A percentile compares a stretch with the other conserved stretches of the same genome.
phyloP scores from a whole-genome alignment of 208 protist species.

The Strigomonas oncopelti region DNA sequence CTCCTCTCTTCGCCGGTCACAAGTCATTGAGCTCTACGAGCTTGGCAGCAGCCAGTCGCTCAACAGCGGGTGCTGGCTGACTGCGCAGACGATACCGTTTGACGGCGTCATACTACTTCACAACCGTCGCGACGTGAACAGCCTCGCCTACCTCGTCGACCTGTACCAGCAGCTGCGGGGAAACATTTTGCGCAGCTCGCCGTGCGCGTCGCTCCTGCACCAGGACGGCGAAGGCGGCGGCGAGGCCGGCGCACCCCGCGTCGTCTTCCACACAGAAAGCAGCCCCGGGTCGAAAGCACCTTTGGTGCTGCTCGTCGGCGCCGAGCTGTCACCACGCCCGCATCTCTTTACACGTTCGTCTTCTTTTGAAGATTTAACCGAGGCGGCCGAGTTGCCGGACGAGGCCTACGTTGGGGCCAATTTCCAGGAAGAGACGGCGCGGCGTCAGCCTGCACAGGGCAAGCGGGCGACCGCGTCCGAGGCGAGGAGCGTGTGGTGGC shows the following conservation, averaged over 20 bases:
- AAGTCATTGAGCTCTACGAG: slow-evolving; percentile 73
- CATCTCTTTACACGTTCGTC: neutral
- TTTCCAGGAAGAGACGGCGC: neutral
- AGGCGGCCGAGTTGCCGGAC: slow-evolving; percentile 18
- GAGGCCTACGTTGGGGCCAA: slow-evolving; percentile 4
- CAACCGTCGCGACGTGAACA: slow-evolving; percentile 50
- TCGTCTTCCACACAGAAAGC: neutral
- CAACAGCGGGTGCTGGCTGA: slow-evolving; percentile 32
- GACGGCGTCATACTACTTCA: slow-evolving; percentile 82
- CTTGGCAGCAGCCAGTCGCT: slow-evolving; percentile 69
- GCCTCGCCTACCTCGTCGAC: slow-evolving; percentile 39
- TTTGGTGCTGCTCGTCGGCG: slow-evolving; percentile 39
- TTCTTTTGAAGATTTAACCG: too few relatives aligned
- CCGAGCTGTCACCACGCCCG: slow-evolving; percentile 20
- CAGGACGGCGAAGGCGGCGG: neutral
- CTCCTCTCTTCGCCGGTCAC: slow-evolving; percentile 2
- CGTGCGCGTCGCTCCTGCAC: neutral
- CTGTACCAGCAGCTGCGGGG: slow-evolving; percentile 46
- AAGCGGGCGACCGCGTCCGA: neutral
- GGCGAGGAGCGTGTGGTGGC: neutral
- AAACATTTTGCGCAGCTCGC: slow-evolving; percentile 16
- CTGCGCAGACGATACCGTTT: slow-evolving; percentile 44
- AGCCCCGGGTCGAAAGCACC: slow-evolving; percentile 16
- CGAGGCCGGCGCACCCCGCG: slow-evolving; percentile 2
- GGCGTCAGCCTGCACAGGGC: too few relatives aligned